Evolutionary conservation across 2,329 filamentous ascomycete species (phyloP), one percentile per base, ranked within the genome.

Genomic region (Neurospora sp.): DNA sequence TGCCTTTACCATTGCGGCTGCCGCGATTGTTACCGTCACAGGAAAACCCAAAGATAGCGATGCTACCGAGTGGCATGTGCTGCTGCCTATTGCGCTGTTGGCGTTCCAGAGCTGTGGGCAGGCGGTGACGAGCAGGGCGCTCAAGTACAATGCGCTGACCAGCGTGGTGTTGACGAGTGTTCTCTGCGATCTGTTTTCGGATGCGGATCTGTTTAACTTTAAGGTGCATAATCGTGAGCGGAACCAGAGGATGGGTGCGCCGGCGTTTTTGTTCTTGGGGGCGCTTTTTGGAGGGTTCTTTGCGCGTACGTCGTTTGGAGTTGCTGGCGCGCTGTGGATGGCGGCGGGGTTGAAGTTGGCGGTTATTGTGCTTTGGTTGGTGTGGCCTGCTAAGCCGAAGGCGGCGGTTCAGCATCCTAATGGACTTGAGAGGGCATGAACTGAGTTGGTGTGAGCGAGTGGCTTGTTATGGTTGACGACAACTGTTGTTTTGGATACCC

Each of bases 141-240:
- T 95, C 71, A 86, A 89, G 75, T 90, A 89, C 76, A 89, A 88
- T 70, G 87, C 89, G 2, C 81, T 95, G 23, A 93, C 91, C 0
- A 93, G 90, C 72, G 91, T 93, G 17, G 92, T 94, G 3, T 80
- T 96, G 71, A 95, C 92, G 1, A 93, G 90, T 77, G 89, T 92
- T 72, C 95, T 94, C 81, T 93, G 91, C 77, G 92, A 95, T 77
- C 77, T 95, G 23, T 93, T 93, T 74, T 91, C 89, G 1, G 91
- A 93, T 70, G 79, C 81, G 39, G 78, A 83, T 33, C 75, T 87
- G 3, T 84, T 87, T 42, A 77, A 78, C 0, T 84, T 87, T 42
- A 77, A 78, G 1, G 67, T 76, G 9, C 72, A 77, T 52, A 87
- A 87, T 71, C 77, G 78, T 6, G 84, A 87, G 76, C 77, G 85